Conservation (phyloP, 1,139 yeast species). For the Lodderomyces metapsilosis region DNA sequence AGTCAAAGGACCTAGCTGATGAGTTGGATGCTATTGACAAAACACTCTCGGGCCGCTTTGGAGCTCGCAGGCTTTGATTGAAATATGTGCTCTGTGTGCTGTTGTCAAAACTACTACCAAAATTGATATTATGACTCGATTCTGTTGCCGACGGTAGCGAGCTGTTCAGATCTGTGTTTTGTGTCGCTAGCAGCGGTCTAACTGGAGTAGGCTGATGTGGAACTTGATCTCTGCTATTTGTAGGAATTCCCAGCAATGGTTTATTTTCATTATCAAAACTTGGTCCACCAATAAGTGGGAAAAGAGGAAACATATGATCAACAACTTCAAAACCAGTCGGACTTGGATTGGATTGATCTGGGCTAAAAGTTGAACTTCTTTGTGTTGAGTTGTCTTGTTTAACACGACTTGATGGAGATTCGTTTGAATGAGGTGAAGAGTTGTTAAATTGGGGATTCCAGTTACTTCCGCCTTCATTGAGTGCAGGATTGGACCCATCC, state of each 20-base stretch:
- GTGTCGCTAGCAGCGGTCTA: constrained; percentile 5
- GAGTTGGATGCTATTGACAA: constrained; percentile 41
- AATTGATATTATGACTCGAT: constrained; percentile 1
- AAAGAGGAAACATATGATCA: constrained; percentile 47
- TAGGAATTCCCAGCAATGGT: constrained; percentile 30
- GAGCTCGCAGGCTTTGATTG: constrained; percentile 24
- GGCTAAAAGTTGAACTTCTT: background rate
- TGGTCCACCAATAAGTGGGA: constrained; percentile 49
- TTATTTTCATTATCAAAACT: constrained; percentile 40
- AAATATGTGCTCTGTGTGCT: background rate
- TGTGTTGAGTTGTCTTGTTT: background rate
- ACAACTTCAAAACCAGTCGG: constrained; percentile 17
- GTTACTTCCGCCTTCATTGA: background rate
- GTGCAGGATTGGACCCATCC: background rate
- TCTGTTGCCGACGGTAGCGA: constrained; percentile 3
- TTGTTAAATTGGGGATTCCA: background rate
- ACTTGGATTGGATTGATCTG: constrained; percentile 6
- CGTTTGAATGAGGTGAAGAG: background rate
- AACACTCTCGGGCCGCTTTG: constrained; percentile 44
- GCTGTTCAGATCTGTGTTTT: background rate
- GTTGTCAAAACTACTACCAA: constrained; percentile 2
- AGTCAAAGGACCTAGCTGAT: constrained; percentile 24
- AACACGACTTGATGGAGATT: background rate
- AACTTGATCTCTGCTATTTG: constrained; percentile 1
- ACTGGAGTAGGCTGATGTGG: constrained; percentile 13